Evolutionary conservation across 2,329 filamentous ascomycete species (phyloP), one percentile per base, ranked within the genome.

Genomic region (Cryoendolithus antarcticus): DNA sequence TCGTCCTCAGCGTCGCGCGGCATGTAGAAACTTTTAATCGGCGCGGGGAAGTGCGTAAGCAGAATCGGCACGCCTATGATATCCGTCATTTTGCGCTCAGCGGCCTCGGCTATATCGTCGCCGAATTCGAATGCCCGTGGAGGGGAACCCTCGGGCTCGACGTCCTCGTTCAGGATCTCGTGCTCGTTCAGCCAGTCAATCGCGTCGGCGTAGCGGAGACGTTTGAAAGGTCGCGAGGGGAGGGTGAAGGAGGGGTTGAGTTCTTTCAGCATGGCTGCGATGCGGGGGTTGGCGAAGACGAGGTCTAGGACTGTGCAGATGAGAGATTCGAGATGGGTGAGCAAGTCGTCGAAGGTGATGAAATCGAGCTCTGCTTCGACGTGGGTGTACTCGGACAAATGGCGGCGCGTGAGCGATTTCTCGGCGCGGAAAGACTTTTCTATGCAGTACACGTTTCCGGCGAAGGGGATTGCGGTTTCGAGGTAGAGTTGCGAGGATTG

Each of bases 1-100:
- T 64, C 67, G 58, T 98, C 91, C 24, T 73, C 64, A 32, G 72
- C 69, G 53, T 89, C 91, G 65, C 82, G 88, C 65, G 88, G 81
- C 91, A 98, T 98, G 74, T 98, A 98, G 63, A 98, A 98, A 1
- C 91, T 83, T 72, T 98, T 98, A 72, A 98, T 94, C 67, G 89
- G 86, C 43, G 80, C 80, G 12, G 91, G 91, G 76, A 98, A 98
- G 66, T 96, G 89, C 2, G 89, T 96, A 31, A 96, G 73, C 70
- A 96, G 85, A 62, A 98, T 94, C 45, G 91, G 91, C 39, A 77
- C 70, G 77, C 93, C 91, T 71, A 98, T 93, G 52, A 81, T 82
- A 61, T 98, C 91, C 1, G 89, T 96, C 91, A 98, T 98, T 59
- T 72, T 77, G 54, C 91, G 82, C 73, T 98, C 91, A 9, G 91